These are phyloP conservation scores for Quercus variabilis DNA, from an alignment of 306 rosid species.

Conservation along the genomic window DNA sequence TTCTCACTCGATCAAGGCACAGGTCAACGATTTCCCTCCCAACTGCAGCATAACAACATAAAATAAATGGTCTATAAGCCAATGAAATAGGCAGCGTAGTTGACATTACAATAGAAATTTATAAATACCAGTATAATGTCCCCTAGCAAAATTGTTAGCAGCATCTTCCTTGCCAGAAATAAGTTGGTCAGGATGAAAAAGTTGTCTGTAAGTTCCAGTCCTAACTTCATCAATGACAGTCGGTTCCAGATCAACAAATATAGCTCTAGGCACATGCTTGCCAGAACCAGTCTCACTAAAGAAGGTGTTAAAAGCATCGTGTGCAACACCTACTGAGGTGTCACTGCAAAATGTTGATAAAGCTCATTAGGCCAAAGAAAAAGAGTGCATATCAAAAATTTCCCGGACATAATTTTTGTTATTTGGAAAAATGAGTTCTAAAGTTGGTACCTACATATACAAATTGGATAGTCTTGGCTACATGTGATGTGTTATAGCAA, in stretches of 20 bases:
- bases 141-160: conserved; percentile 73
- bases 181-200: conserved; percentile 70
- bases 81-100: conserved; percentile 1
- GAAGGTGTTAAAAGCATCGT: conserved; percentile 72
- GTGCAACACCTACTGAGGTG: conserved; percentile 26
- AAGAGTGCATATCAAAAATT: not conserved
- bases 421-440: not conserved
- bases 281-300: conserved; percentile 69
- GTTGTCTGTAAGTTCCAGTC: conserved; percentile 57
- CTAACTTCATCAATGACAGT: conserved; percentile 68
- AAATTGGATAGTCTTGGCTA: not conserved
- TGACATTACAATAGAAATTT: conserved; percentile 10
- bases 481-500: too few relatives aligned
- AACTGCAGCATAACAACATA: conserved; percentile 40
- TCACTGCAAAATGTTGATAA: conserved; percentile 51
- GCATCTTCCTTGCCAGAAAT: conserved; percentile 83
- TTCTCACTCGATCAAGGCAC: conserved; percentile 60
- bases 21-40: conserved; percentile 65
- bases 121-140: conserved; percentile 60
- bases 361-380: conserved; percentile 3
- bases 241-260: conserved; percentile 75
- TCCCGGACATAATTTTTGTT: not conserved
- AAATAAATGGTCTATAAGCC: conserved; percentile 19
- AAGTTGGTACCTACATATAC: not conserved
- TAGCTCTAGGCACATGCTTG: conserved; percentile 66